Percentiles rank a stretch among this genome's conserved stretches.
These are phyloP conservation scores for Gillenia trifoliata DNA, from an alignment of 306 rosid species.

Conservation along the genomic window DNA sequence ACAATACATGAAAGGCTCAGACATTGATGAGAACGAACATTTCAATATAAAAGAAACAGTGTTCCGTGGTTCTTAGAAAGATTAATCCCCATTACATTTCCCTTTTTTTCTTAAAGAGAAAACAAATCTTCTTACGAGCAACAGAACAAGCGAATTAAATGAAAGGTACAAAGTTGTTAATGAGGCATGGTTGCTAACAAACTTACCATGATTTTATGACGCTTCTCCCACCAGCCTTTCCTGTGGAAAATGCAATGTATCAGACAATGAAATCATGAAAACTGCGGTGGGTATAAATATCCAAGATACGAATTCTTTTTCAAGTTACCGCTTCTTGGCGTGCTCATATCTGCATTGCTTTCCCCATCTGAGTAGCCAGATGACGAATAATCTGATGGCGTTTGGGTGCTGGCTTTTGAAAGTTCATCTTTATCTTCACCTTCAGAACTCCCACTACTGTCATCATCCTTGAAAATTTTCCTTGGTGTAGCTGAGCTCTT, in stretches of 20 bases:
- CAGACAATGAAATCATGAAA: constrained; percentile 18
- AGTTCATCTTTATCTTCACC: constrained; percentile 29
- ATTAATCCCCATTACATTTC: not conserved
- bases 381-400: constrained; percentile 47
- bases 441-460: constrained; percentile 52
- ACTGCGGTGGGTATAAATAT: not conserved
- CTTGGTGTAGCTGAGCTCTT: constrained; percentile 41
- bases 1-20: constrained; percentile 1
- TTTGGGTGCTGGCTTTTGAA: constrained; percentile 55
- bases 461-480: constrained; percentile 62
- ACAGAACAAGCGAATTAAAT: not conserved
- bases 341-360: constrained; percentile 46
- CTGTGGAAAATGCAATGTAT: constrained; percentile 35
- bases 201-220: constrained; percentile 45
- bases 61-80: not conserved
- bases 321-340: constrained; percentile 30
- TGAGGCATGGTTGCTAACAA: not conserved
- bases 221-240: constrained; percentile 36
- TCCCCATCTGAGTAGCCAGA: constrained; percentile 66
- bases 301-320: constrained; percentile 1
- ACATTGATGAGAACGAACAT: constrained; percentile 5
- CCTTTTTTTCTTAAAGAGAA: not conserved
- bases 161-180: not conserved
- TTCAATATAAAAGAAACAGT: constrained; percentile 4
- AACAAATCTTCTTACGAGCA: not conserved